Evolutionary conservation across 495 filamentous ascomycete species (phyloP).

Genomic region (Glonium stellatum): DNA sequence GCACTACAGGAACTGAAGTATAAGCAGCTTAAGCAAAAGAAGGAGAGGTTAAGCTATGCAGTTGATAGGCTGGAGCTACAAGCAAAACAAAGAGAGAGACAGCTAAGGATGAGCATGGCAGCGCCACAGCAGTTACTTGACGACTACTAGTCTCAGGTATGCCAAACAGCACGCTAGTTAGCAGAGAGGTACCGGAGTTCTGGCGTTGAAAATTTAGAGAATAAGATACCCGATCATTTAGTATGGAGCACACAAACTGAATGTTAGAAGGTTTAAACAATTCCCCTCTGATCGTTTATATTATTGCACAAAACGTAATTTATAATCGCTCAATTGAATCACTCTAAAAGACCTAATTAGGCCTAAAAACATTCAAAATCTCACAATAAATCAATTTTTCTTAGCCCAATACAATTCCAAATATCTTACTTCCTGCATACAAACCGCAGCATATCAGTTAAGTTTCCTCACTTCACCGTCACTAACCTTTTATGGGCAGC

Average conservation of each 20-base stretch:
- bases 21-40: slow-evolving; percentile 62
- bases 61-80: slow-evolving; percentile 67
- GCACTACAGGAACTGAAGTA: slow-evolving; percentile 49
- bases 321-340: no score
- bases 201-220: neutral
- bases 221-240: neutral
- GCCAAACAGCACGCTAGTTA: neutral
- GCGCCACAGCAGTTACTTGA: slow-evolving; percentile 32
- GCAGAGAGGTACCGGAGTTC: neutral
- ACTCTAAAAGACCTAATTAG: no score
- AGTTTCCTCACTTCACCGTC: no score
- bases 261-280: no score
- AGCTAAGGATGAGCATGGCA: slow-evolving; percentile 75
- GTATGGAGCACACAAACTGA: neutral
- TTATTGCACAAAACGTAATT: no score
- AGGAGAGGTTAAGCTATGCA: slow-evolving; percentile 69
- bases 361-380: no score
- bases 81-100: slow-evolving; percentile 55
- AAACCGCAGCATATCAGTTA: no score
- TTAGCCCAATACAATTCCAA: no score
- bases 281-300: no score
- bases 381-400: no score
- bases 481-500: no score
- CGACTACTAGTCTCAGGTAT: neutral
- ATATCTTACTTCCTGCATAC: no score